Conservation (phyloP, 208 protist genomes). For the Trypanosoma mega region DNA sequence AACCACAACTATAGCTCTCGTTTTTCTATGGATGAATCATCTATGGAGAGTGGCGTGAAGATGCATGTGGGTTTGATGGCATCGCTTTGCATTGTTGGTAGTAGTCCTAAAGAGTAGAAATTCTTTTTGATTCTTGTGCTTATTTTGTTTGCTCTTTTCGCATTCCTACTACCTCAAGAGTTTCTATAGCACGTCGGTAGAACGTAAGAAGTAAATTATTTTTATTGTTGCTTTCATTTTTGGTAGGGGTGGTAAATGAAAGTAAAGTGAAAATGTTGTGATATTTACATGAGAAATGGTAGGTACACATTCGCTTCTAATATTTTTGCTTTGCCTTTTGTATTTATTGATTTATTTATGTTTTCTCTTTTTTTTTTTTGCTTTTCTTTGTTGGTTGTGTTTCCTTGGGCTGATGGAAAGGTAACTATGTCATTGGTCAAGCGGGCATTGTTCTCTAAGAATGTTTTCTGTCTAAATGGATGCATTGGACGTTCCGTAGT, state of each 20-base stretch:
- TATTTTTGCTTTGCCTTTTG: background rate
- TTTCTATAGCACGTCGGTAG: too few species aligned
- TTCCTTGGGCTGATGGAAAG: too few species aligned
- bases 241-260: too few species aligned
- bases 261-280: too few species aligned
- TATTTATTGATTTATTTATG: background rate
- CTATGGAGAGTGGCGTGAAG: slow-evolving; percentile 71
- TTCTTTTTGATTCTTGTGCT: background rate
- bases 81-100: slow-evolving; percentile 51
- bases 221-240: too few species aligned
- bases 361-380: slow-evolving; percentile 3
- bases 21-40: slow-evolving; percentile 58
- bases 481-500: background rate
- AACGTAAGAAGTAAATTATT: too few species aligned
- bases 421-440: slow-evolving; percentile 4
- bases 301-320: too few species aligned
- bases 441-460: slow-evolving; percentile 11
- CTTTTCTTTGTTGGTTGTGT: background rate
- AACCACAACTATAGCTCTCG: slow-evolving; percentile 78
- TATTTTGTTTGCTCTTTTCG: too few species aligned
- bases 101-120: background rate
- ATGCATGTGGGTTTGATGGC: slow-evolving; percentile 64
- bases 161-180: too few species aligned
- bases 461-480: background rate
- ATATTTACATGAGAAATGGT: too few species aligned